Percentiles rank a stretch among this genome's conserved stretches.
These are phyloP conservation scores for Alloascoidea hylecoeti DNA, from an alignment of 805 yeast species.

Conservation along the genomic window DNA sequence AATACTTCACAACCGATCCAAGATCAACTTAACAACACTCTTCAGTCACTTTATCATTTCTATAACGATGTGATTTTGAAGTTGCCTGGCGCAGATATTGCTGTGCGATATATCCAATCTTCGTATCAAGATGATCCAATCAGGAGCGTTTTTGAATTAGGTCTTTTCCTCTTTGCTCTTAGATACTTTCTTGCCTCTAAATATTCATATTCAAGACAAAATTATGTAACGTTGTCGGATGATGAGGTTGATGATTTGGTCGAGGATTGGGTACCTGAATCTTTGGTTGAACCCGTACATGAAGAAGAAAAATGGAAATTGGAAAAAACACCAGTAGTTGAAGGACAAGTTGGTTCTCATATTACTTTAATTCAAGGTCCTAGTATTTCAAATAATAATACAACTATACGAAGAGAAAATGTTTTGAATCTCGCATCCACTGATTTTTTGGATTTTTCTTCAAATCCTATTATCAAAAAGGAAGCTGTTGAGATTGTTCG, in stretches of 20 bases:
- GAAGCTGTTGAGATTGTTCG: constrained; percentile 45
- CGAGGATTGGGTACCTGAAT: constrained; percentile 88
- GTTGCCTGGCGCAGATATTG: constrained; percentile 24
- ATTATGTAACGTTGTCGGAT: constrained; percentile 35
- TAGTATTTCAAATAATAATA: constrained; percentile 7
- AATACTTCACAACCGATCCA: no score
- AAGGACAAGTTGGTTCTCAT: constrained; percentile 34
- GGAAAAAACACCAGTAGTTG: constrained; percentile 45
- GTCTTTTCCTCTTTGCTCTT: constrained; percentile 68
- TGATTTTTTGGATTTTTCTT: constrained; percentile 57
- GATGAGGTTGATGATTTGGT: constrained; percentile 70
- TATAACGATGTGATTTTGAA: no score
- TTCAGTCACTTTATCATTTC: no score
- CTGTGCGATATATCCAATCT: constrained; percentile 53
- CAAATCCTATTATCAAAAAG: constrained; percentile 27
- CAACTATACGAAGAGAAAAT: constrained; percentile 12
- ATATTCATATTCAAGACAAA: constrained; percentile 62
- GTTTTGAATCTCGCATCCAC: constrained; percentile 57
- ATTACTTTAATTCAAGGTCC: constrained; percentile 16
- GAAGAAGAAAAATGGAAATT: constrained; percentile 47
- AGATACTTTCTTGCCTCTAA: constrained; percentile 70
- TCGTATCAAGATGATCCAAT: constrained; percentile 92
- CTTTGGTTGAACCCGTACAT: constrained; percentile 44
- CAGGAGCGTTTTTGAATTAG: constrained; percentile 69
- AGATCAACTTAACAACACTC: no score